Percentiles rank a stretch among this genome's conserved stretches.
phyloP scores from a whole-genome alignment of 2,329 filamentous ascomycete genomes.

The Teratosphaeria zuluensis region DNA sequence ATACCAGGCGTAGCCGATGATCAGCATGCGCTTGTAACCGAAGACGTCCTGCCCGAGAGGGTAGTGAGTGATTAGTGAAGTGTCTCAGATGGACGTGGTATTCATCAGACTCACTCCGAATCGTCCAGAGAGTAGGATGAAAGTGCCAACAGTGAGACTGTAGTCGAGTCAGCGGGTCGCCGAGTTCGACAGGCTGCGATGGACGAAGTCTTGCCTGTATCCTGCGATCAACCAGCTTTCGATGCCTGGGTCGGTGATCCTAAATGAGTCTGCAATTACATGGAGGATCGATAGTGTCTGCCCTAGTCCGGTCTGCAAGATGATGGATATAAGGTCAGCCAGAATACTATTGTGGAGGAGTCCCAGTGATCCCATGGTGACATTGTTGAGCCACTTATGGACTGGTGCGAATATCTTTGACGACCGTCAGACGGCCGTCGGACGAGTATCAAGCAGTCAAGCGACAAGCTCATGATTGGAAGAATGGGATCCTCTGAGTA shows the following conservation, averaged over 20 bases:
- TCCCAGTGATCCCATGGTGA: no score
- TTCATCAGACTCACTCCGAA: slow-evolving; percentile 18
- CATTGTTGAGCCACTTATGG: no score
- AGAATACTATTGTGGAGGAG: not conserved
- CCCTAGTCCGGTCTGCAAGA: slow-evolving; percentile 14
- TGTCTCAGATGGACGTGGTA: no score
- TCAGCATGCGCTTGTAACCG: slow-evolving; percentile 43
- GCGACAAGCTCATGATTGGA: no score
- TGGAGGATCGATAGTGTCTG: slow-evolving; percentile 23
- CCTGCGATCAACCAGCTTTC: slow-evolving; percentile 35
- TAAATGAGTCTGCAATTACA: slow-evolving; percentile 42
- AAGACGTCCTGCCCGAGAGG: slow-evolving; percentile 24
- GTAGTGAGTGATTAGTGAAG: no score
- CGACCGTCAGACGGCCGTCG: no score
- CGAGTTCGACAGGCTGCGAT: no score
- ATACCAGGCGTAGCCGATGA: slow-evolving; percentile 43
- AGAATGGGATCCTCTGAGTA: no score
- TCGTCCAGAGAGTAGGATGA: slow-evolving; percentile 7
- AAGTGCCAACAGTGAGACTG: not conserved
- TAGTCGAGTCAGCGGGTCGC: no score
- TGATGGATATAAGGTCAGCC: not conserved
- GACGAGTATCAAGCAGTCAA: no score
- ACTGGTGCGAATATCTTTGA: no score
- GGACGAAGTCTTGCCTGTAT: slow-evolving; percentile 13
- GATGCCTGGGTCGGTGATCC: slow-evolving; percentile 40